Base-by-base conservation (phyloP, 257 asterid genomes). In the Osmanthus fragrans region DNA sequence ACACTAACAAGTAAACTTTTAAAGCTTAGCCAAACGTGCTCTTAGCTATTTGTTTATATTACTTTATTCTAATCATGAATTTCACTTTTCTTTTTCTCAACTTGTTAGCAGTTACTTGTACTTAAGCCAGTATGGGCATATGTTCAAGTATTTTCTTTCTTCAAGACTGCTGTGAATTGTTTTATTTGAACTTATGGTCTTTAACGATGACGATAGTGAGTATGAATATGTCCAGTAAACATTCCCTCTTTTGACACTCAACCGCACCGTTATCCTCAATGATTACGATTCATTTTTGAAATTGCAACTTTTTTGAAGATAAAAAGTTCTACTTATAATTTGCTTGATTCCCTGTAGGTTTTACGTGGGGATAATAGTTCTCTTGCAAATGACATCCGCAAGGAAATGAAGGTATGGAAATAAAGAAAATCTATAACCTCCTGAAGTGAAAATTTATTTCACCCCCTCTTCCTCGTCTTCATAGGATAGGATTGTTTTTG, bases 301-400 rank as follows among this genome's bases (percentile, higher is more conserved):
- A 25, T 25, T 69, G 73, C 42, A 64, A 63, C 68, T 76, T 76
- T 40, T 10, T 72, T 29, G 66, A 66, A 32, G 49, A 49, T 66
- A 3, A 58, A 29, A 36, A 33, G 54, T 79, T 67, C 72, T 29
- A 75, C 73, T 75, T 63, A 74, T 80, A 65, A 27, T 10, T 56
- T 70, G 60, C 63, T 81, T 77, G 21, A 33, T 77, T 70, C 75
- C 77, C 68, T 86, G 71, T 78, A 95, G 99, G 98, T 93, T 80
- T 88, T 95, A 73, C 96, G 91, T 82, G 99, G 97, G 74, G 99
- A 93, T 90, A 95, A 95, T 83, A 93, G 98, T 84, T 85, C 90
- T 76, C 97, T 93, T 85, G 99, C 99, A 49, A 93, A 90, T 81
- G 99, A 93, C 89, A 95, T 95, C 84, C 97, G 97, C 86, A 93